Conservation (phyloP, 805 yeast genomes). For the Debaryomyces castellii region DNA sequence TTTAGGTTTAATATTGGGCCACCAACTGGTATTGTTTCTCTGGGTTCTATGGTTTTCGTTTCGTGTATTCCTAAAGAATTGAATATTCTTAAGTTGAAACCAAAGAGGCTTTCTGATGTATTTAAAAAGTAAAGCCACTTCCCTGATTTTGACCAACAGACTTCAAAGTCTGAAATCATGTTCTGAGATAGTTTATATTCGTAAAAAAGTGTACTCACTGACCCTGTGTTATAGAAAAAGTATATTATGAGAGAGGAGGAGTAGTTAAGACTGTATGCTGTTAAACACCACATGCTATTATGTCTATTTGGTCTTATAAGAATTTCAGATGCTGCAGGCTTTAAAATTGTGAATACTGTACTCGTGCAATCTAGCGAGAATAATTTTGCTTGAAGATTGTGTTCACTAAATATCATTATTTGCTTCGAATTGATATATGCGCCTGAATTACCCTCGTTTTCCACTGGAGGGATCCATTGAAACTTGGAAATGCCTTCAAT, state of each 20-base stretch:
- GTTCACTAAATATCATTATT: conserved; percentile 28
- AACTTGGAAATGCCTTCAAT: conserved; percentile 29
- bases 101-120: conserved; percentile 20
- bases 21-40: conserved; percentile 1
- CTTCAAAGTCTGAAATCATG: conserved; percentile 13
- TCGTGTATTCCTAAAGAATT: conserved; percentile 25
- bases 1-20: conserved; percentile 14
- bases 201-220: conserved; percentile 25
- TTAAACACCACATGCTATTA: conserved; percentile 30
- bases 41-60: conserved; percentile 3
- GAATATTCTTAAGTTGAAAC: conserved; percentile 26
- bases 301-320: conserved; percentile 16
- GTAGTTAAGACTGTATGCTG: conserved; percentile 23
- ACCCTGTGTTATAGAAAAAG: conserved; percentile 34
- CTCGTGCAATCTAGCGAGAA: conserved; percentile 39
- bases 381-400: conserved; percentile 25
- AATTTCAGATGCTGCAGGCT: conserved; percentile 24
- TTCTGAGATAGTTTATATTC: conserved; percentile 18
- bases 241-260: conserved; percentile 16
- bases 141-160: conserved; percentile 35
- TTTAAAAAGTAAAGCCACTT: conserved; percentile 33
- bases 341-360: conserved; percentile 28
- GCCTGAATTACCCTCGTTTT: conserved; percentile 16
- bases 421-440: conserved; percentile 35
- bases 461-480: conserved; percentile 33